A percentile compares a stretch with the other conserved stretches of the same genome.
These are phyloP conservation scores for Magnaporthiopsis rhizophila DNA, from an alignment of 2,329 filamentous ascomycete genomes.

Conservation along the genomic window DNA sequence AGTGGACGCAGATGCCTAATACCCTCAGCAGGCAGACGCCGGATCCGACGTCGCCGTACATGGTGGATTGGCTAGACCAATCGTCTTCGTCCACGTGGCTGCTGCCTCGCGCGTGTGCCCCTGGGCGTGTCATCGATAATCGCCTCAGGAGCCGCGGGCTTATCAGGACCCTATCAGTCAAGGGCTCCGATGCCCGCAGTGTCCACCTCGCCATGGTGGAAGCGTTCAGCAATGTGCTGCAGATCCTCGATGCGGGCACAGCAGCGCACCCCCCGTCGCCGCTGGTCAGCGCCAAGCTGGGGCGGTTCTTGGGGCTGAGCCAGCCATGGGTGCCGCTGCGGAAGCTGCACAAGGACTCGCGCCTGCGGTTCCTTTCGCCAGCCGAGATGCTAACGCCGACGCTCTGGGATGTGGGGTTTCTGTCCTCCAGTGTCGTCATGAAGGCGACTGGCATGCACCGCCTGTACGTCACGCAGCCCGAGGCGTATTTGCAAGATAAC, in stretches of 20 bases:
- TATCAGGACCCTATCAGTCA: constrained; percentile 55
- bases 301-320: constrained; percentile 51
- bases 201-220: constrained; percentile 55
- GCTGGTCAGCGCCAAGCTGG: constrained; percentile 14
- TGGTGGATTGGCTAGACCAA: constrained; percentile 38
- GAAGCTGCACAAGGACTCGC: constrained; percentile 66
- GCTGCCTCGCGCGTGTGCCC: constrained; percentile 58
- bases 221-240: constrained; percentile 52
- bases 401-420: constrained; percentile 63
- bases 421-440: constrained; percentile 66
- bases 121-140: constrained; percentile 55
- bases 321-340: constrained; percentile 68
- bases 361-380: constrained; percentile 61
- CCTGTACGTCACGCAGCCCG: constrained; percentile 67
- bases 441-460: constrained; percentile 54
- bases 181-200: constrained; percentile 56
- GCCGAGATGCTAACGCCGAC: constrained; percentile 67
- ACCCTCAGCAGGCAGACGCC: constrained; percentile 34
- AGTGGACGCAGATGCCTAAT: constrained; percentile 48
- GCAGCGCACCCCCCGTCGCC: constrained; percentile 22
- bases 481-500: constrained; percentile 62
- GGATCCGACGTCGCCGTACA: constrained; percentile 39
- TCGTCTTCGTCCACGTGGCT: constrained; percentile 51
- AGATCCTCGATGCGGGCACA: constrained; percentile 31
- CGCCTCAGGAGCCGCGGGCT: constrained; percentile 70